phyloP scores from a whole-genome alignment of 768 basidiomycete genomes.

The Baorangia bicolor region DNA sequence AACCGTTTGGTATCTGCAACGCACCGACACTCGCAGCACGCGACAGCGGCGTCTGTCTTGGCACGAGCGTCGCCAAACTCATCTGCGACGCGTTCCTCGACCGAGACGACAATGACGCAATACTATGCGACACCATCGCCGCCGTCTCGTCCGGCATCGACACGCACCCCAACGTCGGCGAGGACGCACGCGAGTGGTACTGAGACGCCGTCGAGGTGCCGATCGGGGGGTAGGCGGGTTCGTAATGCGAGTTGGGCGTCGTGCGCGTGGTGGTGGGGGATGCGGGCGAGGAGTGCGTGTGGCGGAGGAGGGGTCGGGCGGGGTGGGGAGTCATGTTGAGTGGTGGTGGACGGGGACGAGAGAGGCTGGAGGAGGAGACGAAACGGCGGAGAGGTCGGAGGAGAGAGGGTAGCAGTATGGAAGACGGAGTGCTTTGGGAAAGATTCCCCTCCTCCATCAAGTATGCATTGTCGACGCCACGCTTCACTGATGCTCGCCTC shows the following conservation, averaged over 20 bases:
- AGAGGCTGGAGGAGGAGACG: constrained; percentile 16
- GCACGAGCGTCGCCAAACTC: constrained; percentile 53
- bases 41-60: constrained; percentile 42
- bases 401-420: constrained; percentile 23
- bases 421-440: constrained; percentile 14
- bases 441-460: constrained; percentile 48
- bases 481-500: constrained; percentile 42
- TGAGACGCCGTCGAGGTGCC: constrained; percentile 35
- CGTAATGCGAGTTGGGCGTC: constrained; percentile 14
- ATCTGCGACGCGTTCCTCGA: constrained; percentile 69
- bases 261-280: constrained; percentile 11
- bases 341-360: constrained; percentile 25
- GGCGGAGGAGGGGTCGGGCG: constrained; percentile 17
- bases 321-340: constrained; percentile 11
- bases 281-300: constrained; percentile 20
- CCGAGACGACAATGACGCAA: constrained; percentile 48
- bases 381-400: constrained; percentile 31
- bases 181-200: constrained; percentile 33
- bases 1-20: constrained; percentile 15
- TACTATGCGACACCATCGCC: constrained; percentile 28
- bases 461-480: constrained; percentile 27
- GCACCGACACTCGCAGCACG: constrained; percentile 32
- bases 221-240: constrained; percentile 23
- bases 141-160: constrained; percentile 13
- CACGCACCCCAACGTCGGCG: constrained; percentile 21